Evolutionary conservation across 2,329 filamentous ascomycete genomes (phyloP).

Genomic region (Onygenales sp.): DNA sequence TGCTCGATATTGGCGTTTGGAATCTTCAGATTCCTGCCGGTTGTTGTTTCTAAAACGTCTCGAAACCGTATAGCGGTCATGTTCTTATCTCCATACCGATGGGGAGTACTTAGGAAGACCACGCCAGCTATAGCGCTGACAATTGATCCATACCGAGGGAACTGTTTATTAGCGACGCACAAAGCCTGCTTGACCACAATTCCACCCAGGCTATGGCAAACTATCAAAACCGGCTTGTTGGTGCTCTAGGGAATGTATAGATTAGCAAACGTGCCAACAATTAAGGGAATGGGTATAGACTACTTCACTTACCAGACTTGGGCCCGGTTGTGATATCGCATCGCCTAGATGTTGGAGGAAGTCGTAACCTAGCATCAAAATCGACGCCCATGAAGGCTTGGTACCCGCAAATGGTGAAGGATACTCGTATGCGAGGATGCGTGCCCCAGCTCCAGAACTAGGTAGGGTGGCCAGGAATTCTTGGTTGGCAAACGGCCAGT

Average conservation of each 20-base stretch:
- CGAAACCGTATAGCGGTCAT: constrained; percentile 1
- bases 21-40: constrained; percentile 3
- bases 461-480: constrained; percentile 3
- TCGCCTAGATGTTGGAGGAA: background rate
- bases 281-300: background rate
- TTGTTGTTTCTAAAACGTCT: constrained; percentile 5
- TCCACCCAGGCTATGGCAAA: constrained; percentile 10
- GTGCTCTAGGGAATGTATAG: background rate
- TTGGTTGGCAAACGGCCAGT: constrained; percentile 3
- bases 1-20: constrained; percentile 4
- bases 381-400: constrained; percentile 5
- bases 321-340: constrained; percentile 3
- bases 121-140: constrained; percentile 7
- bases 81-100: constrained; percentile 4
- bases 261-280: background rate
- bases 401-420: constrained; percentile 2
- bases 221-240: constrained; percentile 5
- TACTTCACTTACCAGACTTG: constrained; percentile 2
- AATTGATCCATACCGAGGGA: constrained; percentile 3
- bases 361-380: constrained; percentile 5
- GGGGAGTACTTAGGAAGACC: constrained; percentile 7
- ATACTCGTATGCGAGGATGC: constrained; percentile 4
- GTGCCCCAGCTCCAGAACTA: constrained; percentile 4
- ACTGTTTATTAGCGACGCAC: constrained; percentile 6
- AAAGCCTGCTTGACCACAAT: constrained; percentile 10